Evolutionary conservation across 2,329 filamentous ascomycete genomes (phyloP), one percentile per base, ranked within the genome.

Genomic region (Arthrobotrys pseudoclavata): DNA sequence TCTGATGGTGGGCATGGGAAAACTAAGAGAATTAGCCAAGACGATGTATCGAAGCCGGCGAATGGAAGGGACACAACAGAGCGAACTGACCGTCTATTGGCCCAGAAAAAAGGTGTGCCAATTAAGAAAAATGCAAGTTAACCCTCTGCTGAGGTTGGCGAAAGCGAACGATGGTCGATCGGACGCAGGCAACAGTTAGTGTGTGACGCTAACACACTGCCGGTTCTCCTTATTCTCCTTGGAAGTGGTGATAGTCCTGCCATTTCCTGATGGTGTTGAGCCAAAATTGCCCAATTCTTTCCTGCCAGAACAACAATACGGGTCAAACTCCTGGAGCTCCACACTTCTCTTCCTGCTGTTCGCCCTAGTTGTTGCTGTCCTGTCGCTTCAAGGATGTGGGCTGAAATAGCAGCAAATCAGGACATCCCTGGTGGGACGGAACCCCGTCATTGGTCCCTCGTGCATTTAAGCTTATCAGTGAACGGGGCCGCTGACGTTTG

Each of bases 401-500:
- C 50, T 72, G 61, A 52, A 71, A 66, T 60, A 67, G 62, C 31
- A 74, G 60, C 60, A 52, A 60, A 60, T 74, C 69, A 63, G 24
- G 40, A 63, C 26, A 67, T 74, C 62, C 69, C 69, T 74, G 69
- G 67, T 52, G 60, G 50, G 62, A 66, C 42, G 29, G 42, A 31
- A 24, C 72, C n/a, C 60, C 72, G 72, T 62, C 61, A 76, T 76
- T 76, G 72, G 72, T 67, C 34, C 26, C 66, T 61, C 52, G 66
- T 70, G 72, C 72, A 76, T 76, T 76, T 76, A 76, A 76, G 72
- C 72, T 76, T 76, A 76, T 76, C 72, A 76, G 66, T 34, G 22
- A 67, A 42, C 64, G 45, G 55, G 40, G 53, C 66, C 64, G 50
- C 64, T 76, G 72, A 76, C 72, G 72, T 76, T 70, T 70, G 29